Base-by-base conservation (phyloP, 1,284 basidiomycete species). In the Ceraceosorus guamensis region DNA sequence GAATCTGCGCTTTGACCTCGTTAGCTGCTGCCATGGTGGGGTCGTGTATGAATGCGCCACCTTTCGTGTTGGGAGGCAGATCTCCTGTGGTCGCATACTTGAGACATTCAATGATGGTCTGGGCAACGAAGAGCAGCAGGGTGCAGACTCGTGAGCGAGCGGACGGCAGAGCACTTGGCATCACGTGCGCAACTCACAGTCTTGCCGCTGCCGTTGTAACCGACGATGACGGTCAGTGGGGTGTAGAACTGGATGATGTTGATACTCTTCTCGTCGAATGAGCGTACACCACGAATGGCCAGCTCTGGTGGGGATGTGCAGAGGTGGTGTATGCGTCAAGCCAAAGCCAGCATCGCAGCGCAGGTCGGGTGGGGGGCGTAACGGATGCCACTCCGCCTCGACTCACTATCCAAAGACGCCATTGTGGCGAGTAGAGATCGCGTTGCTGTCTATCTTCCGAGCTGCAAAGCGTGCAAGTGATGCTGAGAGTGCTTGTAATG, bases 31-130 rank as follows among this genome's bases (percentile, higher is more conserved):
- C 93, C 85, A 99, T 93, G 58, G 92, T 92, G 0, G 95, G 95
- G 78, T 99, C 95, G 76, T 98, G 93, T 5, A 98, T 81, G 76
- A 98, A 99, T 0, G 95, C 95, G 33, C 95, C 95, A 32, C 93
- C 93, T 65, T 93, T 91, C 34, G 92, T 91, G 75, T 96, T 96
- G 0, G 95, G 91, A 0, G 95, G 95, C 66, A 98, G 85, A 77
- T 98, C 92, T 35, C 95, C 95, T 0, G 95, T 98, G 0, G 93
- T 96, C 4, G 91, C 91, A 76, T 98, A 99, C 80, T 98, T 98
- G 75, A 98, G 83, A 78, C 93, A 98, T 80, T 98, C 95, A 77
- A 99, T 98, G 75, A 98, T 89, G 1, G 93, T 98, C 71, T 83
- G 65, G 8, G 6, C 39, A 32, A 6, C 24, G 35, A 37, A 3